Evolutionary conservation across 176 grass and related monocot species (phyloP).

Genomic region (Pontederia crassipes): DNA sequence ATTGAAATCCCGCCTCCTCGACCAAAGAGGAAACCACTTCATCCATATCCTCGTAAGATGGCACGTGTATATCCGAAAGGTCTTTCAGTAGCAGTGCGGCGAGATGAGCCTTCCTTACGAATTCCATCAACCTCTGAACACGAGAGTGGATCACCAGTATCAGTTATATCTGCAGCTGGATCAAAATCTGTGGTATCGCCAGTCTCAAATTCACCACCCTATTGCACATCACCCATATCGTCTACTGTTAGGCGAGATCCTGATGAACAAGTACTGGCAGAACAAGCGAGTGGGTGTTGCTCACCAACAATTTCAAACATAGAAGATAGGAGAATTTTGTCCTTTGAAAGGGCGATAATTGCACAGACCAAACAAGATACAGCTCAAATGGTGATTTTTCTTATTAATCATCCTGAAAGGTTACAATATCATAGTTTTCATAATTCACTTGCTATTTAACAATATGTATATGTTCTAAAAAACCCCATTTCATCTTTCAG

Average conservation of each 20-base stretch:
- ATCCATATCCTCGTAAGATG: constrained; percentile 84
- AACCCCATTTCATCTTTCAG: constrained; percentile 5
- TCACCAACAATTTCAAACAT: constrained; percentile 5
- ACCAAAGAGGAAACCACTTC: constrained; percentile 80
- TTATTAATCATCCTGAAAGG: not conserved
- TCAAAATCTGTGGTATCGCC: constrained; percentile 51
- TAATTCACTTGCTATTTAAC: not conserved
- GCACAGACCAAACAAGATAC: constrained; percentile 13
- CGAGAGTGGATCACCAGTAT: constrained; percentile 58
- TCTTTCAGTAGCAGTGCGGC: constrained; percentile 2
- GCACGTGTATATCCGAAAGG: constrained; percentile 2
- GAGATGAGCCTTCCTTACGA: constrained; percentile 22
- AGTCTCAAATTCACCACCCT: constrained; percentile 23
- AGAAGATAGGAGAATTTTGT: not conserved
- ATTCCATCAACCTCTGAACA: constrained; percentile 41
- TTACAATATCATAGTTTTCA: too few relatives aligned
- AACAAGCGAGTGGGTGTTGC: constrained; percentile 7
- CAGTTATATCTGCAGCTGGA: constrained; percentile 47
- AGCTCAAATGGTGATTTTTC: constrained; percentile 28
- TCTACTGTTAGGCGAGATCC: constrained; percentile 26
- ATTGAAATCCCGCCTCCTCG: constrained; percentile 93
- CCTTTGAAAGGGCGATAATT: not conserved
- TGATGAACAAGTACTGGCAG: not conserved
- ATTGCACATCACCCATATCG: constrained; percentile 32
- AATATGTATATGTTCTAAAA: not conserved